phyloP scores from a whole-genome alignment of 2,329 filamentous ascomycete genomes.

The Colletotrichum australisinense region DNA sequence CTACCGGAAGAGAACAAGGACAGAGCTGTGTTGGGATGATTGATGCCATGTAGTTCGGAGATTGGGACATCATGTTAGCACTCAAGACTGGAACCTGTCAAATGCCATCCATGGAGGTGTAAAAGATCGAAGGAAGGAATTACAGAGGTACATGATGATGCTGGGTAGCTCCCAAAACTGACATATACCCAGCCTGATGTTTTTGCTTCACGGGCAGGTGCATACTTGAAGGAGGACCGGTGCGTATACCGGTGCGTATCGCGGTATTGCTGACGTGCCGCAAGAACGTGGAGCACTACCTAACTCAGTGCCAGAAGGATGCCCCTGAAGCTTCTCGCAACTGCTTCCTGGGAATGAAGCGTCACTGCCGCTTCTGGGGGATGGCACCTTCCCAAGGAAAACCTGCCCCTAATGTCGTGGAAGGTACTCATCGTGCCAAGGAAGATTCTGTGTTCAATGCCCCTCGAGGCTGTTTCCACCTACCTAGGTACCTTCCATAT shows the following conservation, averaged over 20 bases:
- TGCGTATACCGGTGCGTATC: too few relatives aligned
- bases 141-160: background rate
- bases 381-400: background rate
- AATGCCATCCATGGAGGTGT: too few relatives aligned
- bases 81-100: background rate
- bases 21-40: background rate
- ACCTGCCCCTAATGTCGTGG: too few relatives aligned
- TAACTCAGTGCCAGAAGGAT: background rate
- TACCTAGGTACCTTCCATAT: background rate
- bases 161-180: background rate
- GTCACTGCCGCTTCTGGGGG: background rate
- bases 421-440: too few relatives aligned
- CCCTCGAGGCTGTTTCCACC: too few relatives aligned
- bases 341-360: background rate
- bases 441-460: too few relatives aligned
- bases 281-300: background rate
- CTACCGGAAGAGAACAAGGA: background rate
- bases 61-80: background rate
- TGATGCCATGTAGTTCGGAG: background rate
- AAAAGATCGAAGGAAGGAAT: background rate
- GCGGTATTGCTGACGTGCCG: background rate
- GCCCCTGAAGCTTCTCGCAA: background rate
- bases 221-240: background rate
- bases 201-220: background rate
- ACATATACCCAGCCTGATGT: too few relatives aligned